Evolutionary conservation across 441 rosid genomes (phyloP), one percentile per base, ranked within the genome.

Genomic region (Eutrema salsugineum): DNA sequence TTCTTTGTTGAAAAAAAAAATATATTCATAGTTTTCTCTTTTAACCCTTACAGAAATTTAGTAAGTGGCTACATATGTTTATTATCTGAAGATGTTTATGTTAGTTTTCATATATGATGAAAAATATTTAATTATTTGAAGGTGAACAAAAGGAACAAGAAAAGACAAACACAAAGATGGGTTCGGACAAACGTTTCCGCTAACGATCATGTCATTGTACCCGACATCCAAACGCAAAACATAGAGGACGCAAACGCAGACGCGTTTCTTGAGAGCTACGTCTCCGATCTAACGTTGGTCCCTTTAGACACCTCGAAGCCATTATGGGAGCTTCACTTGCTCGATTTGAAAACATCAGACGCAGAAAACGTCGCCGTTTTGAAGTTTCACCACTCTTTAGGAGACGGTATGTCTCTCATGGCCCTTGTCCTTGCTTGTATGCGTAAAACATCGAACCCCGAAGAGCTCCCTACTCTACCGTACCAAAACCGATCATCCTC

Each of bases 391-490:
- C 88, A 86, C 63, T 84, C 85, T 2, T 27, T 84, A 1, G 84
- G 91, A 3, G 84, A 86, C 0, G 81, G 86, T 44, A 69, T 76
- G 54, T 86, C 88, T 22, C 84, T 83, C 11, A 81, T 86, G 74
- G 67, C 91, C 24, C 81, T 78, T 15, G 71, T 86, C 27, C 75
- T 82, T 12, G 88, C 88, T 0, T 84, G 86, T 56, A 80, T 77
- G 56, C 77, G 83, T 15, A 69, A 80, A 63, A 79, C 77, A 12
- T 76, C 77, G 1, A 78, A 82, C 64, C 80, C 81, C 0, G 51
- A 59, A 7, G 82, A 80, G 47, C 61, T 84, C n/a, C 88, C 84
- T 2, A 82, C 35, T 35, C 60, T 80, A 33, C 84, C 86, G 0
- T 54, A 46, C 17, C 64, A 78, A 12, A 75, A 77, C 30, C 77